Conservation (phyloP, 371 early-diverging fungal species). For the Blakeslea trispora region DNA sequence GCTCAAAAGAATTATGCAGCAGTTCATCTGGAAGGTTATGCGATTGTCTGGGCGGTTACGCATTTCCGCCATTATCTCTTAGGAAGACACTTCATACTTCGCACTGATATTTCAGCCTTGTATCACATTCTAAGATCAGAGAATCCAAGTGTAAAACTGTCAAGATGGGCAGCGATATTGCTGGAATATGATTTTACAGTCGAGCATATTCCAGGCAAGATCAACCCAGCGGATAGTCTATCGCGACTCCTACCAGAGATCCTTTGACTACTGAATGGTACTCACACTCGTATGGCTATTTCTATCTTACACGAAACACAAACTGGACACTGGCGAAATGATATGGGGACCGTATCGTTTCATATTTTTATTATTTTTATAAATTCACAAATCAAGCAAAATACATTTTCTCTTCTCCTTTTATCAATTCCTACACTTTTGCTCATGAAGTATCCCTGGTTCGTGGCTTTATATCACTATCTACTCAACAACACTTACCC, state of each 20-base stretch:
- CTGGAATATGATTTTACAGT: constrained; percentile 17
- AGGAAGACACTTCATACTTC: constrained; percentile 20
- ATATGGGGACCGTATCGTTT: not conserved
- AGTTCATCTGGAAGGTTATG: constrained; percentile 34
- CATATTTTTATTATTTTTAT: not conserved
- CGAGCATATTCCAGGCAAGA: constrained; percentile 3
- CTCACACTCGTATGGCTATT: not conserved
- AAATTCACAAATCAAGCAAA: not conserved
- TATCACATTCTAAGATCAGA: constrained; percentile 7
- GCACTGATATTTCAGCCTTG: constrained; percentile 14
- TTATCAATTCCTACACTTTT: not conserved
- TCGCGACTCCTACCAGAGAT: not conserved
- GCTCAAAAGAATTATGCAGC: constrained; percentile 18
- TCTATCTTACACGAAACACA: not conserved
- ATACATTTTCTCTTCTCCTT: not conserved
- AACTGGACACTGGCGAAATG: not conserved
- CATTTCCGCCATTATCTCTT: constrained; percentile 33
- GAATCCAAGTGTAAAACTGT: constrained; percentile 7
- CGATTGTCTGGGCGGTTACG: constrained; percentile 33
- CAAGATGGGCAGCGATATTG: constrained; percentile 13
- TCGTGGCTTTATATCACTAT: constrained; percentile 9
- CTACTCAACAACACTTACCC: constrained; percentile 8
- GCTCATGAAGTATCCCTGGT: constrained; percentile 7
- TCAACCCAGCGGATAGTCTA: constrained; percentile 17
- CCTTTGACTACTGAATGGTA: not conserved